These are phyloP conservation scores for Ceratorhiza oryzae-sativae DNA, from an alignment of 1,284 basidiomycete species.

Conservation along the genomic window DNA sequence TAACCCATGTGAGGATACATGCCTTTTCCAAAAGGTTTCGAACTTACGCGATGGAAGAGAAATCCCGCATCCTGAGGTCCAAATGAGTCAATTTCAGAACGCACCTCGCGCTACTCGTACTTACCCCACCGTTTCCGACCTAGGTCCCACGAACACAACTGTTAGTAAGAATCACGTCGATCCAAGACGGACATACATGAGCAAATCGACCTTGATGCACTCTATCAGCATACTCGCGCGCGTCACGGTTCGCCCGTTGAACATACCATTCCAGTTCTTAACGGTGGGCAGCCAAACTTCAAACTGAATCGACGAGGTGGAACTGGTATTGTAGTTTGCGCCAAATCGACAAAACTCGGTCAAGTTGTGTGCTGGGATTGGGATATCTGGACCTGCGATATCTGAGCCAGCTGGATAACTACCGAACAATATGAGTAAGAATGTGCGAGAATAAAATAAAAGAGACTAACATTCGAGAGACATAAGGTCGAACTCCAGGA, in stretches of 20 bases:
- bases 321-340: slow-evolving; percentile 18
- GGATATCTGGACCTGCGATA: not conserved
- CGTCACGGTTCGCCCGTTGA: no score
- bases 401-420: slow-evolving; percentile 17
- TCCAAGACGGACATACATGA: not conserved
- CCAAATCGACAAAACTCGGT: slow-evolving; percentile 34
- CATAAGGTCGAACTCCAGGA: slow-evolving; percentile 8
- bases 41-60: not conserved
- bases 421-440: not conserved
- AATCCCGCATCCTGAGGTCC: not conserved
- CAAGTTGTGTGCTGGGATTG: not conserved
- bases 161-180: no score
- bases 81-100: not conserved
- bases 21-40: not conserved
- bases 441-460: not conserved
- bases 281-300: slow-evolving; percentile 21
- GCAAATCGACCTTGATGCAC: slow-evolving; percentile 9
- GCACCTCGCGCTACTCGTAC: not conserved
- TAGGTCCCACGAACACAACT: not conserved
- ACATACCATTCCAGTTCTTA: slow-evolving; percentile 16
- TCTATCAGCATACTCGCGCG: not conserved
- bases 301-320: slow-evolving; percentile 13
- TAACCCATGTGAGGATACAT: not conserved
- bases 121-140: slow-evolving; percentile 28
- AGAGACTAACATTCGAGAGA: slow-evolving; percentile 1